Evolutionary conservation across 495 filamentous ascomycete species (phyloP).

Genomic region (Durotheca rogersii): DNA sequence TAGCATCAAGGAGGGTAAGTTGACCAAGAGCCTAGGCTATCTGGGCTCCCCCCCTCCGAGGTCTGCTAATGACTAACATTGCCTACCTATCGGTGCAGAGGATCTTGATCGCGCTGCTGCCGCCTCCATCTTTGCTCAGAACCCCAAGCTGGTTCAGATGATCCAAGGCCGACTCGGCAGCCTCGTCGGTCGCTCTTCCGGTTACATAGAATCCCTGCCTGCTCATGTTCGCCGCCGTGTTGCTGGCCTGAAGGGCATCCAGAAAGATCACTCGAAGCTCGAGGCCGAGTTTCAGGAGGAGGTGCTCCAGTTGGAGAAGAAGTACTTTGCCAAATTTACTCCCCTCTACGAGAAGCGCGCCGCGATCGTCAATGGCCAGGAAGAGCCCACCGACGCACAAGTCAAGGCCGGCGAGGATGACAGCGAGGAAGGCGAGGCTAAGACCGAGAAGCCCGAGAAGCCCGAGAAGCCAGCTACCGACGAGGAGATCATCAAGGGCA

Average conservation of each 20-base stretch:
- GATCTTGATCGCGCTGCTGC: conserved; percentile 83
- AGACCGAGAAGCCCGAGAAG: conserved; percentile 56
- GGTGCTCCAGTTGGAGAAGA: conserved; percentile 96
- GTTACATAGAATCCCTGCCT: conserved; percentile 96
- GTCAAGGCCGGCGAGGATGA: conserved; percentile 82
- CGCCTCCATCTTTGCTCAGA: conserved; percentile 88
- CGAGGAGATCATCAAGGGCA: conserved; percentile 60
- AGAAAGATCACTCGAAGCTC: conserved; percentile 97
- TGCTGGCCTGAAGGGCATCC: conserved; percentile 91
- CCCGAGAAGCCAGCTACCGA: conserved; percentile 56
- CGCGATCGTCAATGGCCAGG: conserved; percentile 83
- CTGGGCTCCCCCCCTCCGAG: conserved; percentile 10
- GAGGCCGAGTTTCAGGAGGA: conserved; percentile 98
- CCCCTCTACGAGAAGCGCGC: conserved; percentile 95
- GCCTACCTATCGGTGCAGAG: conserved; percentile 66
- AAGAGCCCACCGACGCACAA: conserved; percentile 84
- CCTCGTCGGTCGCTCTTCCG: conserved; percentile 91
- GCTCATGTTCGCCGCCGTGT: conserved; percentile 86
- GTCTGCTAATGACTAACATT: conserved; percentile 13
- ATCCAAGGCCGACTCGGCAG: conserved; percentile 94
- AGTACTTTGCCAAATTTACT: conserved; percentile 97
- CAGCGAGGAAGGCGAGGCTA: conserved; percentile 65
- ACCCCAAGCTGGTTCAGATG: conserved; percentile 90
- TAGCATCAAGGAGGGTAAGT: conserved; percentile 95
- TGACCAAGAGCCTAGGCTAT: conserved; percentile 11